Percentiles rank a stretch among this genome's conserved stretches.
phyloP scores from a whole-genome alignment of 768 basidiomycete genomes.

The Royoungia palumana region DNA sequence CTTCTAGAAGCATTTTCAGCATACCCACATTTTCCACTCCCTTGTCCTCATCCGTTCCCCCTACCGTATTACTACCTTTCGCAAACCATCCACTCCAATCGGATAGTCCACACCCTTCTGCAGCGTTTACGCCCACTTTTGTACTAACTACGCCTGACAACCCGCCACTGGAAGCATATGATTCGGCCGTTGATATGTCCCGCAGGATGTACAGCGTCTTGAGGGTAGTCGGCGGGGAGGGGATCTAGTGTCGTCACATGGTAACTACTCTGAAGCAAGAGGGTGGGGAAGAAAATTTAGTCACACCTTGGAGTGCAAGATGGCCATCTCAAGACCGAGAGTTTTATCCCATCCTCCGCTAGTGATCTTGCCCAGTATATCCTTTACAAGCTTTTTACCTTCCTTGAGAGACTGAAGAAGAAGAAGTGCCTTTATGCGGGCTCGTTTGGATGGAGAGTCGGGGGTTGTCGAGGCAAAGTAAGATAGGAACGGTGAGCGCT shows the following conservation, averaged over 20 bases:
- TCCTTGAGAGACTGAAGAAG: constrained; percentile 55
- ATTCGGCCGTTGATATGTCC: constrained; percentile 77
- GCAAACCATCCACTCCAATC: constrained; percentile 30
- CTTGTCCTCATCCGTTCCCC: constrained; percentile 36
- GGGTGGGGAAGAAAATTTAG: neutral
- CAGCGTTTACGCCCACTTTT: constrained; percentile 44
- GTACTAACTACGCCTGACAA: constrained; percentile 57
- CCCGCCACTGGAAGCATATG: constrained; percentile 81
- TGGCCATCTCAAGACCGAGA: constrained; percentile 69
- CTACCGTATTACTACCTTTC: constrained; percentile 51
- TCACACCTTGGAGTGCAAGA: constrained; percentile 73
- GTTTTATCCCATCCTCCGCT: constrained; percentile 40
- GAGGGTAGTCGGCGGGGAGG: constrained; percentile 45
- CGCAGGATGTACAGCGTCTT: constrained; percentile 61
- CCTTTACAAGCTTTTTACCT: constrained; percentile 12
- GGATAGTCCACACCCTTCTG: constrained; percentile 52
- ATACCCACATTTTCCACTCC: constrained; percentile 51
- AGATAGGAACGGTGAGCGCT: constrained; percentile 39
- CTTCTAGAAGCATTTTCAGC: constrained; percentile 68
- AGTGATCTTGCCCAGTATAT: constrained; percentile 20
- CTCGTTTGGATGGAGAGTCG: constrained; percentile 67
- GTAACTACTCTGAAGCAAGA: neutral
- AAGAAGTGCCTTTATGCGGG: constrained; percentile 70
- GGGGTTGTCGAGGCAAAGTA: constrained; percentile 86
- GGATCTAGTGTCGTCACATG: constrained; percentile 2